Evolutionary conservation across 495 filamentous ascomycete species (phyloP).

Genomic region (Tuber microsphaerosporum): DNA sequence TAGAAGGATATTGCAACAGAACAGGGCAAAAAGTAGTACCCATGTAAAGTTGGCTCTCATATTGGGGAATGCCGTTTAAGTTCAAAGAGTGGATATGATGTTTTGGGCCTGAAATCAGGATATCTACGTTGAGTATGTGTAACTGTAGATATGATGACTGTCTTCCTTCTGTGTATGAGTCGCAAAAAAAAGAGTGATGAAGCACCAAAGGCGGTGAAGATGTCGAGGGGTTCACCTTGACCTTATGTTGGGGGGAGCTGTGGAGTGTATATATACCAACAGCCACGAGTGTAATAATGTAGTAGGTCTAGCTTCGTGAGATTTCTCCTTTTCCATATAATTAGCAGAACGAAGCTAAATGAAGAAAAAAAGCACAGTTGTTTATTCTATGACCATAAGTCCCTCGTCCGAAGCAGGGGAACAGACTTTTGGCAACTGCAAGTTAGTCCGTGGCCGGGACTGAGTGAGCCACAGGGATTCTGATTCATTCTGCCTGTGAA

Average conservation of each 20-base stretch:
- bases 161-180: not conserved
- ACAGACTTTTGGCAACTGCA: not conserved
- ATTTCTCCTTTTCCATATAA: not conserved
- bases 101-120: not conserved
- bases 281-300: not conserved
- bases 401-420: not conserved
- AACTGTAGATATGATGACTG: not conserved
- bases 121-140: not conserved
- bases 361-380: not conserved
- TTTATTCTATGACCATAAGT: not conserved
- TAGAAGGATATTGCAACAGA: not conserved
- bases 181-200: not conserved
- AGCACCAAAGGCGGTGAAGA: not conserved
- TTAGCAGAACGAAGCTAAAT: not conserved
- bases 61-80: not conserved
- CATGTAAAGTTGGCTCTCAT: not conserved
- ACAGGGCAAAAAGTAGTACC: not conserved
- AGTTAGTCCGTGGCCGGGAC: not conserved
- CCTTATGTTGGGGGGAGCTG: not conserved
- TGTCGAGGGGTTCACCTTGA: not conserved
- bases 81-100: not conserved
- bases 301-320: not conserved
- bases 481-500: not conserved
- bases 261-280: slow-evolving; percentile 5
- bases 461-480: not conserved